Evolutionary conservation across 1,284 basidiomycete species (phyloP), one percentile per base, ranked within the genome.

Genomic region (Anthracocystis walkeri): DNA sequence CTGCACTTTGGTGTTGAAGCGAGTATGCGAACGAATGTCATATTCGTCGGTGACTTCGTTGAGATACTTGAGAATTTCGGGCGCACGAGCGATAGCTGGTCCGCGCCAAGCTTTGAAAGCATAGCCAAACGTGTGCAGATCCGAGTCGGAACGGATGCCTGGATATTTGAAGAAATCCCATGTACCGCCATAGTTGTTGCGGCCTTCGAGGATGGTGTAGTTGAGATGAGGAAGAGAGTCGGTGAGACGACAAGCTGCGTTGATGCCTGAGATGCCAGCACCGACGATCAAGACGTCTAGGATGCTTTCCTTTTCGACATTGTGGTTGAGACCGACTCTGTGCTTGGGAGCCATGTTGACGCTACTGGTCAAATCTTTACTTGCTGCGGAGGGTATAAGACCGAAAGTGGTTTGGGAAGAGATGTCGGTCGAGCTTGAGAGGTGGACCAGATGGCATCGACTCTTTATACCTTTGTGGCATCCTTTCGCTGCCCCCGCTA

Each of bases 121-220:
- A 27, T 46, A 46, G 21, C 45, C 45, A 27, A 46, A 27, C 45
- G 45, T 46, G 45, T 46, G 45, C 45, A 46, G 8, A 16, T 46
- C 45, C 45, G 45, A 25, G 45, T 46, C 45, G 23, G 45, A 46
- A 4, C 45, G 45, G 25, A 46, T 27, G 14, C 45, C 45, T 25
- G 45, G 45, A 20, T 46, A 46, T 10, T 46, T 46, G 45, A 46
- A 46, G 23, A 46, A 25, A 27, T 46, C 45, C 45, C 45, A 46
- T 16, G 45, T 46, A 2, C 45, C 45, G 12, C 45, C 23, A 4
- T 27, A 10, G 14, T 14, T 46, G 6, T 7, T 16, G 7, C 45
- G 45, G 5, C 23, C 45, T 46, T 46, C 45, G 45, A 46, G 45
- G 11, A 46, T 12, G 23, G 45, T 46, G 45, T 46, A 46, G 1